phyloP scores from a whole-genome alignment of 345 rosid species.

The Pistacia integerrima region DNA sequence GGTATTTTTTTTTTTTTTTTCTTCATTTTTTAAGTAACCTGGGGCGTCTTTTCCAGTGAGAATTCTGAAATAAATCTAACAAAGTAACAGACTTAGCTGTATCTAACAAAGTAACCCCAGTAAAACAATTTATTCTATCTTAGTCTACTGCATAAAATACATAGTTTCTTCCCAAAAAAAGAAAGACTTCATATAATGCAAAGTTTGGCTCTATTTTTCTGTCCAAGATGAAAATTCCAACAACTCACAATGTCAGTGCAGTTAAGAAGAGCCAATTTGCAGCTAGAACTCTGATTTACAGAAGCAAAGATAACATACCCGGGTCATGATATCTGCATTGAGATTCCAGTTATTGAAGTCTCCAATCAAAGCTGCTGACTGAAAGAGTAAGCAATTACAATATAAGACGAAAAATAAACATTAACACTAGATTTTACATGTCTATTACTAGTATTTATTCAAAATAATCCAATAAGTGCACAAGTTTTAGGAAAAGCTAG shows the following conservation, averaged over 20 bases:
- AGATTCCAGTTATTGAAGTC: slow-evolving; percentile 97
- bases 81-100: not conserved
- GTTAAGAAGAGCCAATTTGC: not conserved
- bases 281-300: not conserved
- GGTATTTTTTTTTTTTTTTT: not conserved
- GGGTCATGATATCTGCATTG: slow-evolving; percentile 77
- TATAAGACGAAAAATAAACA: not conserved
- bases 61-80: not conserved
- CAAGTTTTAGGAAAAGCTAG: not conserved
- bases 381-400: slow-evolving; percentile 29
- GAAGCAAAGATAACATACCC: slow-evolving; percentile 51
- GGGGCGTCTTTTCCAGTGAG: not conserved
- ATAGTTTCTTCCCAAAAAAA: too few relatives aligned
- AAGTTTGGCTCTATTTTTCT: not conserved
- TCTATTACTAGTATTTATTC: not conserved
- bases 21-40: not conserved
- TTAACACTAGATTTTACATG: not conserved
- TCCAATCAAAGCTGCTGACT: slow-evolving; percentile 94
- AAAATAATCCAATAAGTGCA: not conserved
- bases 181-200: not conserved
- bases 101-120: not conserved
- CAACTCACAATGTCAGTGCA: not conserved
- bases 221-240: not conserved
- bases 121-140: not conserved
- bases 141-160: too few relatives aligned